These are phyloP conservation scores for Nothophoma quercina DNA, from an alignment of 2,329 filamentous ascomycete genomes.

Conservation along the genomic window DNA sequence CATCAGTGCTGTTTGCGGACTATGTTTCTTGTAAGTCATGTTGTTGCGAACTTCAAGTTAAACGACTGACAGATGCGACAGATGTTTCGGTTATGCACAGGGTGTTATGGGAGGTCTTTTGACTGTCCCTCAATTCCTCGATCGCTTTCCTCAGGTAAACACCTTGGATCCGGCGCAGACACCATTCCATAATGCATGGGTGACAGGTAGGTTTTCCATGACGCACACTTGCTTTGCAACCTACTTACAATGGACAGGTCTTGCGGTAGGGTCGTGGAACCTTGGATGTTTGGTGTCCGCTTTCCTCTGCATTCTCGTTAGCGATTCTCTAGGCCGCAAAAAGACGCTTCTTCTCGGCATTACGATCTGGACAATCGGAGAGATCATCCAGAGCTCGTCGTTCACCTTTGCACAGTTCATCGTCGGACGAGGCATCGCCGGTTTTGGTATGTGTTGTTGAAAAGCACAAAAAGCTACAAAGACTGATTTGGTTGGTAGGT, in stretches of 20 bases:
- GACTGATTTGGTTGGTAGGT: constrained; percentile 60
- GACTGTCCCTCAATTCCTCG: constrained; percentile 69
- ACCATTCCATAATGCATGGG: constrained; percentile 32
- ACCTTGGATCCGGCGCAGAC: constrained; percentile 24
- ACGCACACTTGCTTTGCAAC: too few relatives aligned
- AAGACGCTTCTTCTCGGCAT: constrained; percentile 59
- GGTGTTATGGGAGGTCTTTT: constrained; percentile 75
- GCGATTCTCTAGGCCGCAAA: constrained; percentile 59
- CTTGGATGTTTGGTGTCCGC: constrained; percentile 67
- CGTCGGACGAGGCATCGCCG: constrained; percentile 58
- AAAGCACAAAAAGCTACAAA: too few relatives aligned
- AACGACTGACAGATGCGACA: constrained; percentile 27
- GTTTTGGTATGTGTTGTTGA: constrained; percentile 56
- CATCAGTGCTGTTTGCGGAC: constrained; percentile 35
- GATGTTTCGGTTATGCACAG: constrained; percentile 66
- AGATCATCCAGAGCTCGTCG: constrained; percentile 57
- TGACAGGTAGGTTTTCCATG: constrained; percentile 28
- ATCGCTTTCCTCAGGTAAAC: constrained; percentile 37
- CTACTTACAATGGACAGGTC: constrained; percentile 25
- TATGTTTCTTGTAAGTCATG: constrained; percentile 37
- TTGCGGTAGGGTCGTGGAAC: constrained; percentile 42
- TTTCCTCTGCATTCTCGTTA: constrained; percentile 58
- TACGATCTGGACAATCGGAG: constrained; percentile 58
- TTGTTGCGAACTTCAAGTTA: not conserved
- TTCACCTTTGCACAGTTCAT: constrained; percentile 60